Conservation (phyloP, 1,284 basidiomycete genomes). For the Puccinia hordei region DNA sequence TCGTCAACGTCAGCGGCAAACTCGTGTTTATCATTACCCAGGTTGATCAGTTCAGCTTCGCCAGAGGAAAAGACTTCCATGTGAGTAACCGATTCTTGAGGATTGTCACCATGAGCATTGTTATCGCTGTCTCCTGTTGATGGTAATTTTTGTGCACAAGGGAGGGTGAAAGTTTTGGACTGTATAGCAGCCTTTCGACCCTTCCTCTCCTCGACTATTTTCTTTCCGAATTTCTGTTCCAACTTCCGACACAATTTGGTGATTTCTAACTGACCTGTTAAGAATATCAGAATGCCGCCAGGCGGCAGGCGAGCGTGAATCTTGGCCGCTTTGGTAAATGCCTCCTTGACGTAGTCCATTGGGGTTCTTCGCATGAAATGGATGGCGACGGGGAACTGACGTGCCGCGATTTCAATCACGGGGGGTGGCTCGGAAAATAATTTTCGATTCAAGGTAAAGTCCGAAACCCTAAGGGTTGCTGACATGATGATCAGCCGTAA, state of each 20-base stretch:
- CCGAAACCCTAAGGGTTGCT: slow-evolving; percentile 88
- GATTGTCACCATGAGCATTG: slow-evolving; percentile 42
- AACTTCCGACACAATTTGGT: slow-evolving; percentile 70
- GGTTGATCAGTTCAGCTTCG: slow-evolving; percentile 60
- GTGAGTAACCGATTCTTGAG: slow-evolving; percentile 43
- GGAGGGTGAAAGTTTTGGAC: slow-evolving; percentile 53
- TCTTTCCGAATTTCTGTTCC: slow-evolving; percentile 74
- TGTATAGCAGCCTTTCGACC: slow-evolving; percentile 57
- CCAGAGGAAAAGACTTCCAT: slow-evolving; percentile 52
- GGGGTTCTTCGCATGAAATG: slow-evolving; percentile 87
- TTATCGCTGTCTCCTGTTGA: slow-evolving; percentile 7
- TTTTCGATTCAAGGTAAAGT: slow-evolving; percentile 83
- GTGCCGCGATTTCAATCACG: slow-evolving; percentile 81
- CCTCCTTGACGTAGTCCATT: slow-evolving; percentile 85
- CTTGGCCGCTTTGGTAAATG: slow-evolving; percentile 83
- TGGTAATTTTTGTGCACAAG: neutral
- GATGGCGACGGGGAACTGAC: slow-evolving; percentile 91
- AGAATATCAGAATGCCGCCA: slow-evolving; percentile 73
- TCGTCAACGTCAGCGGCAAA: slow-evolving; percentile 63
- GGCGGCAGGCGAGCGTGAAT: slow-evolving; percentile 72
- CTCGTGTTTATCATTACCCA: slow-evolving; percentile 57
- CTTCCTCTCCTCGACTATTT: slow-evolving; percentile 67
- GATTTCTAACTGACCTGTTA: slow-evolving; percentile 78
- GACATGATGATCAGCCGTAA: slow-evolving; percentile 97
- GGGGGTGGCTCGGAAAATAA: slow-evolving; percentile 84